These are phyloP conservation scores for Solanum etuberosum DNA, from an alignment of 257 asterid species.

Conservation along the genomic window DNA sequence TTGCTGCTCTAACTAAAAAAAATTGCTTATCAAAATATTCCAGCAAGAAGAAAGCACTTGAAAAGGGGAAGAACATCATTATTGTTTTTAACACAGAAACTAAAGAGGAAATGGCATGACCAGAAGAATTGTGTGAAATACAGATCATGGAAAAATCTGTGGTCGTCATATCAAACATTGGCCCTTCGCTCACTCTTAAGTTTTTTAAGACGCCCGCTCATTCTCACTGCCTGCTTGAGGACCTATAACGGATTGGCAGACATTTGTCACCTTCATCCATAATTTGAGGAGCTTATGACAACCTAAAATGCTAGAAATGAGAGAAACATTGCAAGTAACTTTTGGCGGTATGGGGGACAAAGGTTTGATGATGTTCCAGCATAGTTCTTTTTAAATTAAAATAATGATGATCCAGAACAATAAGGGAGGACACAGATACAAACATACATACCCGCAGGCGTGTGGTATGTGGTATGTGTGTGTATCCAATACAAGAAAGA, in stretches of 20 bases:
- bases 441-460: background rate
- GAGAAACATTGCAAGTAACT: background rate
- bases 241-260: background rate
- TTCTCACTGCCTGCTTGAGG: background rate
- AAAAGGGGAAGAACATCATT: background rate
- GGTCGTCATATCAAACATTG: background rate
- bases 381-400: background rate
- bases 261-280: background rate
- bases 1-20: background rate
- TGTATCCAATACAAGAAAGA: background rate
- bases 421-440: background rate
- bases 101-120: background rate
- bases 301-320: background rate
- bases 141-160: background rate
- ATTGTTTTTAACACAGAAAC: background rate
- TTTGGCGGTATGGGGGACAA: background rate
- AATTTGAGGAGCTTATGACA: background rate
- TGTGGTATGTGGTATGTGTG: background rate
- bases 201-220: background rate
- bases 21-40: background rate
- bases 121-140: background rate
- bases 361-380: background rate
- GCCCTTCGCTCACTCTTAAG: background rate
- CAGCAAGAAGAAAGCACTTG: background rate
- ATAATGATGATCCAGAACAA: background rate